Conservation (phyloP, 441 rosid species). For the Populus hybrid region DNA sequence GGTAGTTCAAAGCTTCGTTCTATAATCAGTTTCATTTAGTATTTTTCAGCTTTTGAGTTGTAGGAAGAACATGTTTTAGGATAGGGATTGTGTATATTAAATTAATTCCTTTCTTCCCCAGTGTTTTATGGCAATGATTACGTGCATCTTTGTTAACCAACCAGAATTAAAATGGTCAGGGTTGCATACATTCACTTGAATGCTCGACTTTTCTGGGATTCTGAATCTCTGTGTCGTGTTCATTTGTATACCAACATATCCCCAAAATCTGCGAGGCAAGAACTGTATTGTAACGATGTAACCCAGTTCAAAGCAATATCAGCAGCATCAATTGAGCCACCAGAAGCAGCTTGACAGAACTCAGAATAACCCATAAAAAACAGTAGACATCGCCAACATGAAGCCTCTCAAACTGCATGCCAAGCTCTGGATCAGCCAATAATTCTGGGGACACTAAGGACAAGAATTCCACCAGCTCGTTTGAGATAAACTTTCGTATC, state of each 20-base stretch:
- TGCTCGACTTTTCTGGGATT: background rate
- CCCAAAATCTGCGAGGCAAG: too few relatives aligned
- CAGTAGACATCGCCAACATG: conserved; percentile 67
- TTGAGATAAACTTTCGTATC: conserved; percentile 59
- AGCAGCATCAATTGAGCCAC: conserved; percentile 73
- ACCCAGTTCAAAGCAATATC: conserved; percentile 76
- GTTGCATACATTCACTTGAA: background rate
- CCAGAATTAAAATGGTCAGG: background rate
- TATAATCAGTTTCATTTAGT: conserved; percentile 18
- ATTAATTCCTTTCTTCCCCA: conserved; percentile 10
- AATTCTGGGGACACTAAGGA: conserved; percentile 61
- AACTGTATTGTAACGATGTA: conserved; percentile 38
- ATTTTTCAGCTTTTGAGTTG: conserved; percentile 12
- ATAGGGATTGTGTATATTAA: conserved; percentile 28
- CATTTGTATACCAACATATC: too few relatives aligned
- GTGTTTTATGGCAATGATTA: conserved; percentile 12
- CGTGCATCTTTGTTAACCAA: background rate
- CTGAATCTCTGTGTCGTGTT: background rate
- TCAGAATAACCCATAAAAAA: conserved; percentile 58
- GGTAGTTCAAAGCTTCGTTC: conserved; percentile 17
- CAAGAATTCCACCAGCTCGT: conserved; percentile 67
- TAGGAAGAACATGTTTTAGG: conserved; percentile 23
- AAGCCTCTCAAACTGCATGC: conserved; percentile 51
- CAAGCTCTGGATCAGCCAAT: conserved; percentile 34
- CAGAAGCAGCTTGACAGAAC: conserved; percentile 65